Base-by-base conservation (phyloP, 106 monocot species). In the Dendrobium chrysotoxum region DNA sequence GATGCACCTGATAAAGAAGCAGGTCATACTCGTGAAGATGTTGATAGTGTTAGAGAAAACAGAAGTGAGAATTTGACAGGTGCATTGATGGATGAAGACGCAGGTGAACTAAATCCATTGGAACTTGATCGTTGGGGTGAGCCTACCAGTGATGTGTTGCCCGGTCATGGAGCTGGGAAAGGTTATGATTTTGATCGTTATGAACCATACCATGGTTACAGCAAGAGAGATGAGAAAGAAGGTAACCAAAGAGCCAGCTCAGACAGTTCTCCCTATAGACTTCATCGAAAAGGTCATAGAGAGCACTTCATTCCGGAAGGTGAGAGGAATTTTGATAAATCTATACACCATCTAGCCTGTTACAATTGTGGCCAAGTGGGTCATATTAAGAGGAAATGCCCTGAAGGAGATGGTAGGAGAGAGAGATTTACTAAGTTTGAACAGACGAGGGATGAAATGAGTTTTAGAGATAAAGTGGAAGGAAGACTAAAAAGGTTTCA, bases 121-220 rank as follows among this genome's bases (percentile, higher is more conserved):
- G 86, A 82, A 83, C 83, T 80, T 88, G 88, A 84, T 80, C 77
- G 87, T 70, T 90, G 90, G 88, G 87, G 74, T 65, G 86, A 78
- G 41, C 75, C 85, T 82, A 73, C 41, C 38, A 86, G 13, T 73
- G 81, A 66, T 31, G 2, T 17, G 11, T 70, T 70, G 35, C 70
- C 70, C 35, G 70, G 70, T 35, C 70, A 70, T 28, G 40, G 50
- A 45, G 15, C 53, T 8, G 79, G 77, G 25, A 84, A 86, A 80
- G 81, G 30, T 41, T 38, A 75, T 68, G 87, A 84, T 2, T 91
- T 89, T 85, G 89, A 91, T 46, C 79, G 87, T 17, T 93, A 93
- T 76, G 92, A 87, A 80, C 92, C 92, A 82, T 83, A 87, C 41
- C 87, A 80, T 78, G 92, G 87, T 53, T 80, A 80, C 38, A 78